Evolutionary conservation across 768 basidiomycete species (phyloP), one percentile per base, ranked within the genome.

Genomic region (Gymnopilus dilepis): DNA sequence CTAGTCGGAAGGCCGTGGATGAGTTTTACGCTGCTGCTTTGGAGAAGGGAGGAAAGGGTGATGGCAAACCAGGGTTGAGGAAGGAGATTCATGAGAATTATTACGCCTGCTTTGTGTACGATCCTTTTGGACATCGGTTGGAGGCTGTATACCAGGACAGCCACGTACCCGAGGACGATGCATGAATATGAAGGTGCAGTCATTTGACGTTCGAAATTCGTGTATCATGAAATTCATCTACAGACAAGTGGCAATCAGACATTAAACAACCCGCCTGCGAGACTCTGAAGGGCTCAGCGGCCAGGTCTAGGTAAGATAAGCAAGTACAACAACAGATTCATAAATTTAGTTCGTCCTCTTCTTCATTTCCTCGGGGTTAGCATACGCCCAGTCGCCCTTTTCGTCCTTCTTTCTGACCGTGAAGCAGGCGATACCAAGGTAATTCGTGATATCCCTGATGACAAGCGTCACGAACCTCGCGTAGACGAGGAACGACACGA

Each of bases 361-460:
- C 22, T 54, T 54, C 52, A 54, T 53, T 28, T 42, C 50, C 38
- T 28, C 47, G 6, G 66, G 62, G 38, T 53, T 56, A 21, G 66
- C 71, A 22, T 67, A 59, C 11, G 66, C 66, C 91, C 91, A 92
- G 17, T 82, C 77, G 11, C 91, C 90, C 47, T 82, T 73, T 37
- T 77, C 77, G 65, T 94, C 93, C 82, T 87, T 92, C 79, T 92
- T 95, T 57, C 88, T 81, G 45, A 97, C 95, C 15, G 92, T 94
- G 70, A 97, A 95, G 78, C 95, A 98, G 1, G 94, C 97, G 67
- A 97, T 94, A 12, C 97, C 97, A 63, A 97, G 83, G 75, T 90
- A 90, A 61, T 95, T 86, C 59, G 94, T 97, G 75, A 98, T 94
- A 65, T 95, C 91, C 61, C 74, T 76, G 67, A 96, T 94, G 58